Base-by-base conservation (phyloP, 306 rosid genomes). In the Trifolium fragiferum region DNA sequence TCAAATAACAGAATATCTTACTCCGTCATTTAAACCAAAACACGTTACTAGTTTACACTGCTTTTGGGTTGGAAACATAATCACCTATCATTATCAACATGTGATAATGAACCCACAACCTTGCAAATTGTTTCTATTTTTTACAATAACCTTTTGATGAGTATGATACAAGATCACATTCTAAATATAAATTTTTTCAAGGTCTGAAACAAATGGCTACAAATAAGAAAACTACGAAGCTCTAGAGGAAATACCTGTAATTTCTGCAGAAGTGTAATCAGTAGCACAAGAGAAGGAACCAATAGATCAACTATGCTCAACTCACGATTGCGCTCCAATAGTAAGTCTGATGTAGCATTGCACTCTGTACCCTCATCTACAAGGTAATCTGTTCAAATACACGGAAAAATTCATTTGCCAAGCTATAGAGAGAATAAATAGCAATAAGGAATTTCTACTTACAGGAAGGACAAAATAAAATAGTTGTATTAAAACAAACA, bases 361-460 rank as follows among this genome's bases (percentile, higher is more conserved):
- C 96, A 88, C 70, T 94, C 98, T 18, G 97, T 88, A 68, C 97
- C 96, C 88, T 94, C 99, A n/a, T 94, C 99, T 55, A 94, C 99
- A 44, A 94, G 99, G 83, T 94, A 92, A 85, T 92, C 99, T 94
- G 89, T 83, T 77, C 76, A 73, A 81, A 78, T 72, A 70, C 80
- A 72, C 57, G 53, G 54, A 73, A 66, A 76, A 53, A n/a, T 76
- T 44, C 80, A 63, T 68, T 37, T 23, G 30, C 16, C 47, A 65
- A 72, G 73, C 32, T 72, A 68, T 41, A 19, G 61, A 74, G 10
- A 46, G 30, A 59, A 62, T 2, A 41, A 66, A 83, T n/a, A 43
- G 65, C 10, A 38, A 38, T 37, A 15, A 10, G 58, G 16, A 64
- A 13, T 68, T 20, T 57, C 9, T 8, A 57, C 33, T 10, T 8